A percentile compares a stretch with the other conserved stretches of the same genome.
These are phyloP conservation scores for Pichia thaimueangensis DNA, from an alignment of 805 yeast species.

Conservation along the genomic window DNA sequence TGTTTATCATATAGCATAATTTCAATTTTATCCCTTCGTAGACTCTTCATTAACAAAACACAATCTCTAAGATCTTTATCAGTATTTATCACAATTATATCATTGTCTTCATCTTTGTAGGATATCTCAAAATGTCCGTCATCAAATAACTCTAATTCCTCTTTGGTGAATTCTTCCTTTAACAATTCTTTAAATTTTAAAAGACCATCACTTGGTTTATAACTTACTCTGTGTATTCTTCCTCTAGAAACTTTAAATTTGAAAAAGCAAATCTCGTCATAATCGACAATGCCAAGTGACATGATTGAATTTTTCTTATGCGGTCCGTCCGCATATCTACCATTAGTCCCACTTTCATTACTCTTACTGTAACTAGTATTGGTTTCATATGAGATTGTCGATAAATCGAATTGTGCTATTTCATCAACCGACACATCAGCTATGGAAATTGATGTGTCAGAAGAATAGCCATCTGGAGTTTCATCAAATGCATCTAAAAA, in stretches of 20 bases:
- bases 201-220: constrained; percentile 52
- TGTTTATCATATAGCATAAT: constrained; percentile 65
- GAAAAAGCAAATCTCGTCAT: constrained; percentile 43
- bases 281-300: constrained; percentile 18
- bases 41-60: constrained; percentile 45
- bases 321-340: too few species aligned
- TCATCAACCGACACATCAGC: constrained; percentile 13
- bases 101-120: constrained; percentile 81
- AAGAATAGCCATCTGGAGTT: neutral
- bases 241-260: constrained; percentile 75
- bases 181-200: constrained; percentile 39
- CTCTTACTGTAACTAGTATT: neutral
- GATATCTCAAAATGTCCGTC: constrained; percentile 53
- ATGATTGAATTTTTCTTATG: constrained; percentile 2
- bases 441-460: neutral
- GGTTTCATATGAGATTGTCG: constrained; percentile 12
- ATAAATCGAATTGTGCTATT: constrained; percentile 11
- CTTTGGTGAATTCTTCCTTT: constrained; percentile 29
- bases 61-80: constrained; percentile 72
- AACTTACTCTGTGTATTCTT: constrained; percentile 65
- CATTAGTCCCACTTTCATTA: too few species aligned
- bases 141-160: constrained; percentile 15
- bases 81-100: constrained; percentile 67
- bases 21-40: constrained; percentile 58
- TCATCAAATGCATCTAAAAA: neutral